Evolutionary conservation across 2,329 filamentous ascomycete species (phyloP).

Genomic region (Ambrosiella beaveri): DNA sequence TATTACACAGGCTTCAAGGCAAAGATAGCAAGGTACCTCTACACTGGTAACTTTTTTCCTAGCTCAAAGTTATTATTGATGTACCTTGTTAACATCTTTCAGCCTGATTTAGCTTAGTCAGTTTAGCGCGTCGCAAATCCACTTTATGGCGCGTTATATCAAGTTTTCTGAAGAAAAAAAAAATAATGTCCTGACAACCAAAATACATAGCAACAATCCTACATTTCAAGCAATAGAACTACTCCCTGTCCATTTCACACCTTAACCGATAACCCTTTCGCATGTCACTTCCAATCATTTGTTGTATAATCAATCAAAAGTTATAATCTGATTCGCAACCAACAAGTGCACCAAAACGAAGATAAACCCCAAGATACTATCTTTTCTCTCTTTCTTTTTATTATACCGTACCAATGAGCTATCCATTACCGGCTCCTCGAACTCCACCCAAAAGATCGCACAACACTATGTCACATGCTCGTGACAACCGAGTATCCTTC

Average conservation of each 20-base stretch:
- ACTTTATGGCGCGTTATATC: neutral
- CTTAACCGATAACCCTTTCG: neutral
- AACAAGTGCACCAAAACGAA: no score
- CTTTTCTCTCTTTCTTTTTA: neutral
- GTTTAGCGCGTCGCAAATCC: neutral
- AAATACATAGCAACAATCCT: neutral
- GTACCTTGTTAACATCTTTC: neutral
- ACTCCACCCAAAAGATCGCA: slow-evolving; percentile 11
- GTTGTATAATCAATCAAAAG: neutral
- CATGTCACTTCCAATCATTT: neutral
- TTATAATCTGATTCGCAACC: no score
- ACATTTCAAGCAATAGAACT: neutral
- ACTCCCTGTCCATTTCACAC: neutral
- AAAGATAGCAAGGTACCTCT: no score
- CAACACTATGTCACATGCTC: slow-evolving; percentile 11
- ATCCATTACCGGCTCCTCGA: slow-evolving; percentile 11
- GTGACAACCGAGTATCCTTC: slow-evolving; percentile 13
- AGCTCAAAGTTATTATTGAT: neutral
- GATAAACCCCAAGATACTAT: neutral
- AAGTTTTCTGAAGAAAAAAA: neutral
- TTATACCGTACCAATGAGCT: slow-evolving; percentile 6
- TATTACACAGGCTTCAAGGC: neutral
- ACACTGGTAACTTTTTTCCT: no score
- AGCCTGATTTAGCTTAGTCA: neutral
- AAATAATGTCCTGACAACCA: neutral